Evolutionary conservation across 2,329 filamentous ascomycete genomes (phyloP), one percentile per base, ranked within the genome.

Genomic region (Neofusicoccum kwambonambiense): DNA sequence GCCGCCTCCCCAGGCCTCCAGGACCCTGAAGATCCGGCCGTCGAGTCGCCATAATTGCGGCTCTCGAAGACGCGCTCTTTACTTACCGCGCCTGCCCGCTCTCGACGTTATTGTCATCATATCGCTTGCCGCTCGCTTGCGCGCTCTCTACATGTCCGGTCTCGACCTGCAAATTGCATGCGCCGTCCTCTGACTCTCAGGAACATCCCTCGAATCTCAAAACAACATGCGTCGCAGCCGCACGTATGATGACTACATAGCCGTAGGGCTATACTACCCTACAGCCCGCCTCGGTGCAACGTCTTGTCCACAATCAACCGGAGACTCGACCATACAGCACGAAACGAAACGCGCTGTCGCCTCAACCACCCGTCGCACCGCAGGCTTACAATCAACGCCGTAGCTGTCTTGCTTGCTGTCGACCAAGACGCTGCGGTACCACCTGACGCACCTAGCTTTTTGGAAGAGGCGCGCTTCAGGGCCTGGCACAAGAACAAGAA

Each of bases 21-120:
- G 44, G 57, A 61, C 57, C 57, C 57, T 61, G 57, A 61, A 47
- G 57, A 61, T 61, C 57, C 57, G 34, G 42, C n/a, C 42, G 57
- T 49, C 57, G n/a, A 61, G 5, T 44, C 52, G 13, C 52, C 54
- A 58, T 58, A 58, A 58, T 58, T 58, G 54, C 41, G 13, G 27
- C 47, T 1, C 8, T 34, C 47, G 34, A 22, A 13, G 31, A 22
- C 27, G 7, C 7, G 49, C 12, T 34, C 35, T 8, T 56, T n/a
- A 5, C 31, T 9, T 7, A 22, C 11, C 12, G 9, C 37, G 37
- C 37, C 37, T 22, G 34, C 19, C 52, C 42, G 37, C 19, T 27
- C 35, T 22, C 22, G 17, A 44, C 37, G 12, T 35, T 45, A 44
- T 56, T 58, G 54, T 42, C 39, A 34, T 58, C 39, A 58, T 58